These are phyloP conservation scores for Salix suchowensis DNA, from an alignment of 345 rosid genomes.

Conservation along the genomic window DNA sequence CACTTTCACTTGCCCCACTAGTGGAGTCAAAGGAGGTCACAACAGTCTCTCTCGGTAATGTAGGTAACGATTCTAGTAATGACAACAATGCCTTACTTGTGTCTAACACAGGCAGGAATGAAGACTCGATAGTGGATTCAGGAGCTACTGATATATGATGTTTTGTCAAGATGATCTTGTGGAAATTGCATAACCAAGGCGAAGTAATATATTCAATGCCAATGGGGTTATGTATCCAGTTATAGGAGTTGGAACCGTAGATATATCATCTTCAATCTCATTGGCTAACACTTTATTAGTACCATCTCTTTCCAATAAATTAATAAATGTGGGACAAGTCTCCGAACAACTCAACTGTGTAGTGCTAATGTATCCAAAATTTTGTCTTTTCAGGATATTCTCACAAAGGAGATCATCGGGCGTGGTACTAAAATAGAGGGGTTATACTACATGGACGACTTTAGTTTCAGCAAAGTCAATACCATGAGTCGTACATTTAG, in stretches of 20 bases:
- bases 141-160: background rate
- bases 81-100: too few relatives aligned
- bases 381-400: background rate
- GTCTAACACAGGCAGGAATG: background rate
- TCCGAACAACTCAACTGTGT: background rate
- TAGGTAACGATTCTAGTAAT: too few relatives aligned
- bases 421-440: background rate
- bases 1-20: too few relatives aligned
- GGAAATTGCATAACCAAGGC: background rate
- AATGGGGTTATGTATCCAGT: too few relatives aligned
- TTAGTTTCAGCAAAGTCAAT: background rate
- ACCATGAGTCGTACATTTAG: background rate
- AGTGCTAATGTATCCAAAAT: background rate
- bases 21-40: too few relatives aligned
- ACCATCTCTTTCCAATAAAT: too few relatives aligned
- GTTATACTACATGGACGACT: background rate
- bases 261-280: too few relatives aligned
- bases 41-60: too few relatives aligned
- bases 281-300: background rate
- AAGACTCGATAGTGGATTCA: background rate
- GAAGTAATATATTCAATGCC: too few relatives aligned
- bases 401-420: too few relatives aligned
- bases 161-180: background rate
- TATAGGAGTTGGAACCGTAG: too few relatives aligned
- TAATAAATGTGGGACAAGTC: background rate